phyloP scores from a whole-genome alignment of 2,329 filamentous ascomycete species.

The Colletotrichum chrysophilum region DNA sequence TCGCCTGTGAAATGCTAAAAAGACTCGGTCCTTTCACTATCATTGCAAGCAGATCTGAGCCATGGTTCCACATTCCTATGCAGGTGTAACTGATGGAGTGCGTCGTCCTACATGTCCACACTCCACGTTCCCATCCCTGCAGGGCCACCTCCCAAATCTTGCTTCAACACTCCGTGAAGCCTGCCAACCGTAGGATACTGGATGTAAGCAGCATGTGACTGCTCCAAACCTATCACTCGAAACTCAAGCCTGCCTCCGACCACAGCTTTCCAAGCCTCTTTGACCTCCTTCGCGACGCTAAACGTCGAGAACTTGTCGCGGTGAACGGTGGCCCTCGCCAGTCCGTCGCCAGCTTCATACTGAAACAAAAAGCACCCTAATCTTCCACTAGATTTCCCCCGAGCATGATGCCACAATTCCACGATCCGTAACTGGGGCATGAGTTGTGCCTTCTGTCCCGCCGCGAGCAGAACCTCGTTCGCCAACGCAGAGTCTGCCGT shows the following conservation, averaged over 20 bases:
- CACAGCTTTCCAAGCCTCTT: not conserved
- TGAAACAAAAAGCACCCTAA: not conserved
- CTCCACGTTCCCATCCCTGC: rapidly evolving
- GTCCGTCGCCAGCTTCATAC: not conserved
- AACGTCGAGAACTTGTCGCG: rapidly evolving
- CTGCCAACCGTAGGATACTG: not conserved
- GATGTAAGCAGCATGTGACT: rapidly evolving
- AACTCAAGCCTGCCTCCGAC: not conserved
- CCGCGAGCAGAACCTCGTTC: not conserved
- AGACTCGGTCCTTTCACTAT: rapidly evolving
- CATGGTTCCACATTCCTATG: not conserved
- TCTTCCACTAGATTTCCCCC: rapidly evolving
- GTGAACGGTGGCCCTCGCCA: not conserved
- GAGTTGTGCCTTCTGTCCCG: not conserved
- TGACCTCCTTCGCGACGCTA: not conserved
- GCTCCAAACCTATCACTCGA: not conserved
- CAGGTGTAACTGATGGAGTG: not conserved
- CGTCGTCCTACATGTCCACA: not conserved
- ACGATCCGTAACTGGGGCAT: not conserved
- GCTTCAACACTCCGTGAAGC: not conserved
- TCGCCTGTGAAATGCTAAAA: not conserved
- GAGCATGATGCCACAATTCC: not conserved
- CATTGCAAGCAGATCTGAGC: not conserved
- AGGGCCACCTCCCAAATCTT: not conserved
- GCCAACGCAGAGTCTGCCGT: not conserved